Conservation (phyloP, 78 protist species). For the Dictyostelium intermedium region DNA sequence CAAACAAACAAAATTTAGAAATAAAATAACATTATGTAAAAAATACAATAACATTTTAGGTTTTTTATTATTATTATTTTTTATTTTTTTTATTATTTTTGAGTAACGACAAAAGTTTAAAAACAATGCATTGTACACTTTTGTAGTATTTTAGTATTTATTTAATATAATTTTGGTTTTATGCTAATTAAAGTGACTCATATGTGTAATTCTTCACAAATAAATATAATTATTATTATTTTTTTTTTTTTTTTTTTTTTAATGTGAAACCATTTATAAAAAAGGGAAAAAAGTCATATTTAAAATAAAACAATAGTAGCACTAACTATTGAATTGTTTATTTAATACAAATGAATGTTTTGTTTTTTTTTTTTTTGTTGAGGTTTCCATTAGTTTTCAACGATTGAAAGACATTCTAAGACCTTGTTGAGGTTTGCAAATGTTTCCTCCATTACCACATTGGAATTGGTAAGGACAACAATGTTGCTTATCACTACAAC, state of each 20-base stretch:
- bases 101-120: no score
- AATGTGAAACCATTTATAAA: constrained; percentile 1
- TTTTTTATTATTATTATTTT: neutral
- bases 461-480: constrained; percentile 42
- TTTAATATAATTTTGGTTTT: no score
- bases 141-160: no score
- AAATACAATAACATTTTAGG: neutral
- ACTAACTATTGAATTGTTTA: neutral
- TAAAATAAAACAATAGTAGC: neutral
- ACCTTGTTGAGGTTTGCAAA: constrained; percentile 27
- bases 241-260: no score
- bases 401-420: neutral
- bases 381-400: neutral
- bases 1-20: neutral
- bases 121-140: no score
- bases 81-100: neutral
- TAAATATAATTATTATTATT: no score
- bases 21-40: neutral
- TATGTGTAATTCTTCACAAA: no score
- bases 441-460: constrained; percentile 15
- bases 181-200: no score
- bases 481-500: constrained; percentile 1
- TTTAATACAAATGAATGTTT: neutral
- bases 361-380: neutral
- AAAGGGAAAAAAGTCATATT: constrained; percentile 31